Evolutionary conservation across 2,329 filamentous ascomycete genomes (phyloP), one percentile per base, ranked within the genome.

Genomic region (Cordyceps cateniannulata): DNA sequence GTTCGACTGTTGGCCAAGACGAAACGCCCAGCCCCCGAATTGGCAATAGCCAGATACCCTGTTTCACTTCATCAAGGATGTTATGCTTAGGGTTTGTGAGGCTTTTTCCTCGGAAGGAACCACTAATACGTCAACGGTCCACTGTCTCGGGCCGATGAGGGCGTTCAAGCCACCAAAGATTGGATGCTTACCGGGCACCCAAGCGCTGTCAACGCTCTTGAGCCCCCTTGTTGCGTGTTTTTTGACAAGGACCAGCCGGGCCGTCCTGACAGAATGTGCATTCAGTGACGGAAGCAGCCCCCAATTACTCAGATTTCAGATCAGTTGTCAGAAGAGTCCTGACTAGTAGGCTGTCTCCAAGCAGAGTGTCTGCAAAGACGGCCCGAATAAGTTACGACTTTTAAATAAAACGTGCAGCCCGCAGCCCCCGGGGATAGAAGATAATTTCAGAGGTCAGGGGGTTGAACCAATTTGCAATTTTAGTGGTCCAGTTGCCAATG

Each of bases 111-210:
- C 1, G 7, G 22, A 16, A 42, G 25, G 58, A 60, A 60, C 58
- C 58, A 60, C 57, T 42, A 60, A 53, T 35, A 29, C 49, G 49
- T 49, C 58, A 42, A 22, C 42, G 50, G 42, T 60, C 58, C 58
- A 60, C 58, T 14, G 50, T 49, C 58, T 60, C 58, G 58, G 58
- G 22, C 58, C 58, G 58, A 60, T 60, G 50, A 54, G 40, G 9
- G 10, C 3, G 6, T 48, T 9, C 38, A 60, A 49, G 58, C 50
- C 58, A 47, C 57, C 32, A 22, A 27, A 59, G 48, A 59, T 59
- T 49, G 48, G 56, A 52, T 59, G 48, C 25, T 45, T 44, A 35
- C 29, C 27, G 47, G 56, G 48, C 35, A 8, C 18, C 35, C 7
- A 2, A 14, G 5, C 32, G 32, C 32, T 35, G 10, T 12, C 6